A percentile compares a stretch with the other conserved stretches of the same genome.
These are phyloP conservation scores for Lachancea waltii DNA, from an alignment of 805 yeast genomes.

Conservation along the genomic window DNA sequence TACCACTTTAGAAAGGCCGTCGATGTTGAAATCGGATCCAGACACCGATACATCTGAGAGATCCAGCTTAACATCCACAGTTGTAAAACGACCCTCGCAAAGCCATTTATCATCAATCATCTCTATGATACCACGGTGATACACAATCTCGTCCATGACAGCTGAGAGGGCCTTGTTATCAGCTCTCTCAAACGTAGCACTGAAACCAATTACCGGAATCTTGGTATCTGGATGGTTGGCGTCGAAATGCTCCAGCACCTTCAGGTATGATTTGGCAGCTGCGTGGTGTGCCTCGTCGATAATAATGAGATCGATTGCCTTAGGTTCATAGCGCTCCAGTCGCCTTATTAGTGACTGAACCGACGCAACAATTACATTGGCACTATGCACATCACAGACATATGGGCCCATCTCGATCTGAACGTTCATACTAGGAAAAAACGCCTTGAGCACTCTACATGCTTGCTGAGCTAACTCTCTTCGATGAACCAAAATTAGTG, in stretches of 20 bases:
- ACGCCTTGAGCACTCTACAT: conserved; percentile 37
- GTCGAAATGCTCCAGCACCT: conserved; percentile 52
- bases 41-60: conserved; percentile 32
- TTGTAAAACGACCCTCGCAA: conserved; percentile 59
- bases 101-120: conserved; percentile 67
- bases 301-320: conserved; percentile 57
- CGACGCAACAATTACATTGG: conserved; percentile 71
- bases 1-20: conserved; percentile 46
- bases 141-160: conserved; percentile 69
- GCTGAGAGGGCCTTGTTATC: conserved; percentile 56
- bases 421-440: conserved; percentile 47
- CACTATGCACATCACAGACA: conserved; percentile 27
- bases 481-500: conserved; percentile 70
- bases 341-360: conserved; percentile 55
- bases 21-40: conserved; percentile 45
- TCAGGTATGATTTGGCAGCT: conserved; percentile 59
- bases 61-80: conserved; percentile 45
- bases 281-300: conserved; percentile 94
- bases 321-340: conserved; percentile 47
- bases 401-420: conserved; percentile 64
- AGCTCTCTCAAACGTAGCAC: conserved; percentile 79
- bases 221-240: conserved; percentile 37
- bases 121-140: conserved; percentile 53
- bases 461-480: conserved; percentile 76
- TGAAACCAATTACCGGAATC: conserved; percentile 69